Evolutionary conservation across 176 grass and related monocot species (phyloP), one percentile per base, ranked within the genome.

Genomic region (Eragrostis nindensis): DNA sequence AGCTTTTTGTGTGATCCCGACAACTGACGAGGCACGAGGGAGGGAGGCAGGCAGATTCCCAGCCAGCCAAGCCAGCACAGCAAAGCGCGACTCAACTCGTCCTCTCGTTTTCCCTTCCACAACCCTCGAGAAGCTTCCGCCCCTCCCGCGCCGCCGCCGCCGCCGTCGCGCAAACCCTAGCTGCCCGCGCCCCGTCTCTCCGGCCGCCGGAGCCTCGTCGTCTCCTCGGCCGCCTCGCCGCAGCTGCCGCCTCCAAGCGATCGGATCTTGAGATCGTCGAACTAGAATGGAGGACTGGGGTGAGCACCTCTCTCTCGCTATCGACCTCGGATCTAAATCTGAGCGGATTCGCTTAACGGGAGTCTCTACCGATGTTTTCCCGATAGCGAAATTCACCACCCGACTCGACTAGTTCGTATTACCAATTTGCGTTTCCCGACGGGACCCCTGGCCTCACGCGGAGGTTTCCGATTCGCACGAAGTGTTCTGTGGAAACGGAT

Each of bases 261-360:
- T 55, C 76, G 59, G 70, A 80, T 89, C 87, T 84, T 6, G 70
- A 75, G 36, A 52, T 63, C 69, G 21, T 43, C 69, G 10, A 40
- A 1, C 61, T 60, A 3, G 49, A 36, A 89, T 89, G 87, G 87
- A 89, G 70, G 87, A 89, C 87, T 89, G 87, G 87, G 87, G 87
- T 89, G 53, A 84, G 81, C 76, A 5, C 52, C 42, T 74, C 65
- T n/a, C n/a, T 24, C 7, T 42, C 63, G 18, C 73, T 27, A 38
- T 3, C 59, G 1, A 30, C 21, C 52, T 30, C 70, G 70, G 81
- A 80, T 80, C 76, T 74, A 9, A 7, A 38, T 1, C 8, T 10
- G n/a, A 46, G n/a, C 43, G 12, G 66, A 0, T 17, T 39, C 32
- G 32, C 3, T 48, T 42, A 9, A 11, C 32, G 11, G 68, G 65